Evolutionary conservation across 768 basidiomycete species (phyloP), one percentile per base, ranked within the genome.

Genomic region (Gelatoporia subvermispora): DNA sequence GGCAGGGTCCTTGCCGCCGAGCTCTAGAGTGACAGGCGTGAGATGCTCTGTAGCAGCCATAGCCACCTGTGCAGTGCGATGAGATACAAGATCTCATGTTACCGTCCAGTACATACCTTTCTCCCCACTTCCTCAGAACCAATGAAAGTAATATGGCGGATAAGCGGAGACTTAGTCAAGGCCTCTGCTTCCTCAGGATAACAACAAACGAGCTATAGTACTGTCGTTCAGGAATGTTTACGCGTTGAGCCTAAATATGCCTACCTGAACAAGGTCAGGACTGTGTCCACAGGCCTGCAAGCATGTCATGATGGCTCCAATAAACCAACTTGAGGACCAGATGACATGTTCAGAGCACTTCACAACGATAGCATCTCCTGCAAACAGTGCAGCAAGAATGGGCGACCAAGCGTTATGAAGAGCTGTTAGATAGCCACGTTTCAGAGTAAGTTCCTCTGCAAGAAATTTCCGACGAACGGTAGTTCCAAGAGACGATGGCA

Each of bases 61-160:
- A 0, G 93, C 92, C 51, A 98, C 81, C 82, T 92, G 61, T 21
- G 55, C 57, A 46, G 24, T 35, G 3, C 5, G 17, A 42, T 16
- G 23, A 25, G 17, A 44, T 9, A 13, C 25, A 13, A 21, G 4
- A 17, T 17, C 28, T 34, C 5, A n/a, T 4, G 16, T 4, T 4
- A 24, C 8, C n/a, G 10, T 47, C 7, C 36, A 21, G 11, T 1
- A 36, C 49, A 21, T 35, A 85, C 87, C 73, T 83, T 81, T 41
- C 84, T 82, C 24, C 90, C 90, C 41, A 90, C 78, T 42, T 70
- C 69, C 58, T 88, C 87, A 4, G 88, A 91, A 21, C 91, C 87
- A 62, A 94, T 93, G 63, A 95, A 95, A 1, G 93, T 96, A 53
- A 98, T 94, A 60, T 99, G 96, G 60, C 87, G 89, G 52, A 99